Evolutionary conservation across 257 asterid genomes (phyloP).

Genomic region (Solanum piurae): DNA sequence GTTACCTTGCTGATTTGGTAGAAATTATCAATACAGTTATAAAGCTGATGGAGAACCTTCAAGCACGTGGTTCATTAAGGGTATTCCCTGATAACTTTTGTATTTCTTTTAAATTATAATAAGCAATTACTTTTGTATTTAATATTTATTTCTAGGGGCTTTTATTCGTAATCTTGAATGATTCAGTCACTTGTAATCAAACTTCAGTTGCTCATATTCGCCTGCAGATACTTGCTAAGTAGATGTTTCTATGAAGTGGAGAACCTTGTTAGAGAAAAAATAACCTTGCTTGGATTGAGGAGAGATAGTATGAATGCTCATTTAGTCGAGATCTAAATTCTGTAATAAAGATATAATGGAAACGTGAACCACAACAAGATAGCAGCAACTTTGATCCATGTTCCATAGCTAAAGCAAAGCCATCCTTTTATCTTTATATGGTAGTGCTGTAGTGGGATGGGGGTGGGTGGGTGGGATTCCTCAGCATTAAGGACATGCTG

Average conservation of each 20-base stretch:
- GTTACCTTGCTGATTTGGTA: slow-evolving; percentile 92
- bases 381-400: not conserved
- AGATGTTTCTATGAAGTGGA: not conserved
- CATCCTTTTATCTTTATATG: not conserved
- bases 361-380: not conserved
- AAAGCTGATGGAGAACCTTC: slow-evolving; percentile 83
- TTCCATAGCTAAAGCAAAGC: not conserved
- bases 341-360: not conserved
- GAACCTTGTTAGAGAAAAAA: not conserved
- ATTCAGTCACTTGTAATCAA: not conserved
- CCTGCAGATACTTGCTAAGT: not conserved
- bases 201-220: not conserved
- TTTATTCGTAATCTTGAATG: not conserved
- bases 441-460: not conserved
- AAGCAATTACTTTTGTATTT: not conserved
- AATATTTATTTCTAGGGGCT: not conserved
- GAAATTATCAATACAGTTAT: slow-evolving; percentile 64
- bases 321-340: not conserved
- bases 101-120: not conserved
- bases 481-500: not conserved
- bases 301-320: not conserved
- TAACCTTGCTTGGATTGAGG: not conserved
- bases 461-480: not conserved
- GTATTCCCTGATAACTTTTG: slow-evolving; percentile 24
- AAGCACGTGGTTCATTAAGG: slow-evolving; percentile 79